Conservation (phyloP, 2,329 filamentous ascomycete species). For the Zarea fungicola region DNA sequence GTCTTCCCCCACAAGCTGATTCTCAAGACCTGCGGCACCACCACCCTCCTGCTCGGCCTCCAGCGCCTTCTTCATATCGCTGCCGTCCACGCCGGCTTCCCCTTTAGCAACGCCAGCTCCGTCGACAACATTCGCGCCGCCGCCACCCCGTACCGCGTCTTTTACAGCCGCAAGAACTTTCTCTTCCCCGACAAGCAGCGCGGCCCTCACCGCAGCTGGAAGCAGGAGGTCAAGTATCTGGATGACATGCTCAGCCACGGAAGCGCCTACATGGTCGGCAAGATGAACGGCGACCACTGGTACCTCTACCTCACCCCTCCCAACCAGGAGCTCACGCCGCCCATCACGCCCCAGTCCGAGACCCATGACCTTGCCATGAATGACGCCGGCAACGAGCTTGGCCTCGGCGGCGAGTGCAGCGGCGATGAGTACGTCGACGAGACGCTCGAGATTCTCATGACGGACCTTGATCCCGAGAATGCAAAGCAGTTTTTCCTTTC, state of each 20-base stretch:
- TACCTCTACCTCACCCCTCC: conserved; percentile 95
- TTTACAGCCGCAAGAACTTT: conserved; percentile 99
- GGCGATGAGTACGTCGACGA: conserved; percentile 59
- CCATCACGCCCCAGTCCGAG: conserved; percentile 64
- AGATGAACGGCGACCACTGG: conserved; percentile 99
- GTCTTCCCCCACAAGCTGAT: conserved; percentile 99
- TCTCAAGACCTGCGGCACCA: conserved; percentile 96
- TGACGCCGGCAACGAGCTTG: conserved; percentile 45
- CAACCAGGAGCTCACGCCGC: conserved; percentile 72
- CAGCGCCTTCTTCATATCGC: conserved; percentile 91
- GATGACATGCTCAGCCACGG: conserved; percentile 88
- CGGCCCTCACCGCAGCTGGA: conserved; percentile 95
- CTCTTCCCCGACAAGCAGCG: conserved; percentile 91
- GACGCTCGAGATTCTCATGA: conserved; percentile 71
- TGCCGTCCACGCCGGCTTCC: conserved; percentile 81
- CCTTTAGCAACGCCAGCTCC: conserved; percentile 65
- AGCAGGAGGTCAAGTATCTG: conserved; percentile 87
- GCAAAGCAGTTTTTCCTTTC: conserved; percentile 66
- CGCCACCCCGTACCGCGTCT: conserved; percentile 89
- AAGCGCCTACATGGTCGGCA: conserved; percentile 98
- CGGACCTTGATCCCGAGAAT: conserved; percentile 62
- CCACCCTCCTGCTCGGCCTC: conserved; percentile 83
- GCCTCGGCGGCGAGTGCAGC: conserved; percentile 31
- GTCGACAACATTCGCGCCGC: conserved; percentile 64
- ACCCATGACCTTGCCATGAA: conserved; percentile 38